Percentiles rank a stretch among this genome's conserved stretches.
phyloP scores from a whole-genome alignment of 2,329 filamentous ascomycete species.

The Thelonectria olida region DNA sequence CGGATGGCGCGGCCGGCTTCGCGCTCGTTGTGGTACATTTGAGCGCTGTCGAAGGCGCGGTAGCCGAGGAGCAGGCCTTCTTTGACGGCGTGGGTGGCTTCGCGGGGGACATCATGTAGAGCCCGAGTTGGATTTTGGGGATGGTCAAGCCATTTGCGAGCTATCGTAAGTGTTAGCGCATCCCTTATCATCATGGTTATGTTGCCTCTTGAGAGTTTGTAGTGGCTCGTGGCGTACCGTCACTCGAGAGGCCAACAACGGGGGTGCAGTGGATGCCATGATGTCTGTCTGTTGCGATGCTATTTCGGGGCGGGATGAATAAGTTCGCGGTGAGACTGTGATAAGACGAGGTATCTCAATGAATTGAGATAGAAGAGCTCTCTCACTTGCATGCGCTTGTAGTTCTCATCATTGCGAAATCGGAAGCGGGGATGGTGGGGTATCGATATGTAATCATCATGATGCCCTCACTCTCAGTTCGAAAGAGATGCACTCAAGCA shows the following conservation, averaged over 20 bases:
- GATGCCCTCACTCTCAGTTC: not conserved
- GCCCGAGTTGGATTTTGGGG: constrained; percentile 77
- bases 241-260: constrained; percentile 33
- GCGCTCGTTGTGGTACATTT: constrained; percentile 74
- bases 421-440: constrained; percentile 21
- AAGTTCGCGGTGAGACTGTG: not conserved
- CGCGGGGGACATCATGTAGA: constrained; percentile 75
- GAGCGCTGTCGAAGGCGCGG: constrained; percentile 61
- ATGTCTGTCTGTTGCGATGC: not conserved
- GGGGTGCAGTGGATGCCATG: constrained; percentile 33
- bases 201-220: not conserved
- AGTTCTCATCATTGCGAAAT: not conserved
- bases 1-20: constrained; percentile 73
- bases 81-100: constrained; percentile 66
- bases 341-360: not conserved
- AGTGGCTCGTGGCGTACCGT: constrained; percentile 37
- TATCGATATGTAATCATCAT: not conserved
- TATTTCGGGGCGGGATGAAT: not conserved
- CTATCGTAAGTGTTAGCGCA: constrained; percentile 41
- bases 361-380: not conserved
- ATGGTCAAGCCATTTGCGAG: constrained; percentile 73
- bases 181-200: not conserved
- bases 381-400: not conserved
- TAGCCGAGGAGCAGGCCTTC: constrained; percentile 65
- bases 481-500: not conserved